Evolutionary conservation across 2,329 filamentous ascomycete genomes (phyloP), one percentile per base, ranked within the genome.

Genomic region (Huntiella omanensis): DNA sequence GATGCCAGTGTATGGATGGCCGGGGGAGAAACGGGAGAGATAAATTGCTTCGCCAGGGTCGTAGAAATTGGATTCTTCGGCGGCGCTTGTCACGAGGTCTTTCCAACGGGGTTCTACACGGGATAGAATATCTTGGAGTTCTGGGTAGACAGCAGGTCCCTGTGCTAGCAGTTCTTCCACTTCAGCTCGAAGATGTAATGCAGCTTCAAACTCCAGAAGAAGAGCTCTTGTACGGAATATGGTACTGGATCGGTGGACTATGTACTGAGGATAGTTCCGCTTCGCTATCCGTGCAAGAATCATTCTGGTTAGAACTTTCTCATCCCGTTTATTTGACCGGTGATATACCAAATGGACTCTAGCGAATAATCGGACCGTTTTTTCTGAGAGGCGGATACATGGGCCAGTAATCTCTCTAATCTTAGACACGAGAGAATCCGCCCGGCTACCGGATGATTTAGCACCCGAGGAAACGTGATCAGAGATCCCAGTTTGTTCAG

Each of bases 341-440:
- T 96, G 96, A 59, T 95, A 98, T 22, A 98, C 86, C 2, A 98
- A 65, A 62, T 96, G 91, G 1, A 96, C 86, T 19, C 91, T 75
- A 59, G 95, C 86, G 55, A 98, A 98, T 0, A 98, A 70, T 55
- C 78, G 84, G 51, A 86, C 72, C 0, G 79, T 71, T 0, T 73
- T 63, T 0, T 79, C 62, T 1, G 84, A 84, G 10, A 98, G 71
- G 34, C 88, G 72, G 50, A 96, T 79, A 53, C 87, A 94, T 11
- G 85, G 76, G 0, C 91, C 91, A 0, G 83, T 82, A 48, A 78
- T 77, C 28, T 70, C 69, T 53, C 87, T 62, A 37, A 94, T 88
- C 60, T 85, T 93, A 42, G 70, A 67, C 1, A 85, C 63, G 53
- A 88, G 16, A 38, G 36, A 32, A 19, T 46, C 37, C 33, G 15